Percentiles rank a stretch among this genome's conserved stretches.
These are phyloP conservation scores for Xylariaceae sp. DNA, from an alignment of 2,329 filamentous ascomycete species.

Conservation along the genomic window DNA sequence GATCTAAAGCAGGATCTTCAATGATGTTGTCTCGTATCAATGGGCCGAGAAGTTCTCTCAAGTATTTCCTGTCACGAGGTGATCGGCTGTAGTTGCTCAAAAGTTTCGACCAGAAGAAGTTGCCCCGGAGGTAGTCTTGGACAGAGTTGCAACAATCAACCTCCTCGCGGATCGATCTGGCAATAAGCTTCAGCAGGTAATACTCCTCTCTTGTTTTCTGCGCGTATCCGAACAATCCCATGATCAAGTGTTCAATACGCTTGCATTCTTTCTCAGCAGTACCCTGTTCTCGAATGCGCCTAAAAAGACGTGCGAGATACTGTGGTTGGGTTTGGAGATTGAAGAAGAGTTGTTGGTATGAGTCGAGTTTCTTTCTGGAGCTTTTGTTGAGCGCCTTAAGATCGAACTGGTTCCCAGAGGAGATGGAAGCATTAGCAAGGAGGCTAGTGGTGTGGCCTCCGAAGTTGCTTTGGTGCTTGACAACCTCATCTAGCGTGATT, in stretches of 20 bases:
- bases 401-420: constrained; percentile 91
- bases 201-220: constrained; percentile 98
- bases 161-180: constrained; percentile 84
- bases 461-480: constrained; percentile 95
- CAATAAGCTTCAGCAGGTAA: constrained; percentile 88
- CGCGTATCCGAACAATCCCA: constrained; percentile 96
- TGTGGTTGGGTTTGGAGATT: constrained; percentile 95
- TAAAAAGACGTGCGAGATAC: constrained; percentile 89
- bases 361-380: constrained; percentile 91
- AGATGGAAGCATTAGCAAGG: constrained; percentile 85
- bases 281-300: constrained; percentile 79
- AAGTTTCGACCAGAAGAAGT: constrained; percentile 91
- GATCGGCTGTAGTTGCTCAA: constrained; percentile 88
- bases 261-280: constrained; percentile 92
- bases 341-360: constrained; percentile 98
- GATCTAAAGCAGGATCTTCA: constrained; percentile 86
- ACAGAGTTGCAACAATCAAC: constrained; percentile 74
- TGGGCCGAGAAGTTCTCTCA: constrained; percentile 84
- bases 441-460: constrained; percentile 87
- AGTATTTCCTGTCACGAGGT: constrained; percentile 88
- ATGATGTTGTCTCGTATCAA: constrained; percentile 91
- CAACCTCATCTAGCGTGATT: constrained; percentile 96
- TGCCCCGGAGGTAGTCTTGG: constrained; percentile 87
- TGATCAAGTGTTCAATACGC: constrained; percentile 89
- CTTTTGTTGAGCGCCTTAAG: constrained; percentile 97